Evolutionary conservation across 2,329 filamentous ascomycete species (phyloP).

Genomic region (Curvularia verruculosa): DNA sequence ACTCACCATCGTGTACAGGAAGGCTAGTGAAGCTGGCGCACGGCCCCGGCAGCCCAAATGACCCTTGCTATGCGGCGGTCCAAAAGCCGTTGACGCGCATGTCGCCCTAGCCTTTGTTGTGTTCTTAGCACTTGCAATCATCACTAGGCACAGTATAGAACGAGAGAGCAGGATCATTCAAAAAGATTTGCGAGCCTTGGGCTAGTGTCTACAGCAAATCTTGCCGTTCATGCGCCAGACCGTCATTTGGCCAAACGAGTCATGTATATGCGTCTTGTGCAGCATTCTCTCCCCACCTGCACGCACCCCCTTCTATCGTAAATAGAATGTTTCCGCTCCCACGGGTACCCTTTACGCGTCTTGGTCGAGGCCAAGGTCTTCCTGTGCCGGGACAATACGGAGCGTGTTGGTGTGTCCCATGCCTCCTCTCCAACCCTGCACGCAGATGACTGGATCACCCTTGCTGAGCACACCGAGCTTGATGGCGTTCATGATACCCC

Average conservation of each 20-base stretch:
- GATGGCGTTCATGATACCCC: constrained; percentile 88
- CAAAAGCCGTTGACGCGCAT: constrained; percentile 3
- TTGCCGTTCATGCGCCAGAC: constrained; percentile 28
- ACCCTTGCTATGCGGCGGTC: constrained; percentile 4
- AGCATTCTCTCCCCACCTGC: constrained; percentile 20
- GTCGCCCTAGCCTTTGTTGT: not conserved
- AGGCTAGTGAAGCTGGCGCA: constrained; percentile 18
- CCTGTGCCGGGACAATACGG: constrained; percentile 58
- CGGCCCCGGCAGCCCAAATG: not conserved
- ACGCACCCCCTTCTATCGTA: constrained; percentile 22
- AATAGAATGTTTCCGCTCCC: constrained; percentile 11
- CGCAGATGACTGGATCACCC: constrained; percentile 79
- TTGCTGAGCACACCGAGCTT: constrained; percentile 76
- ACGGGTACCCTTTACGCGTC: constrained; percentile 48
- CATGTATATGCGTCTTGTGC: constrained; percentile 26
- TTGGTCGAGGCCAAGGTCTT: constrained; percentile 58
- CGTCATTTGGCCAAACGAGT: constrained; percentile 33
- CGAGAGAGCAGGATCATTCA: constrained; percentile 8
- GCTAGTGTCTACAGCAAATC: constrained; percentile 34
- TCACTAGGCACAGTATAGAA: not conserved
- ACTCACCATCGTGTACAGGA: constrained; percentile 18
- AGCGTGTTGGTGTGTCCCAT: constrained; percentile 90
- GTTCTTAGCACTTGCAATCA: not conserved
- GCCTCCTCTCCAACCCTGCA: constrained; percentile 90
- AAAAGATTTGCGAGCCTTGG: constrained; percentile 24